Evolutionary conservation across 2,329 filamentous ascomycete species (phyloP).

Genomic region (Penicillium griseofulvum): DNA sequence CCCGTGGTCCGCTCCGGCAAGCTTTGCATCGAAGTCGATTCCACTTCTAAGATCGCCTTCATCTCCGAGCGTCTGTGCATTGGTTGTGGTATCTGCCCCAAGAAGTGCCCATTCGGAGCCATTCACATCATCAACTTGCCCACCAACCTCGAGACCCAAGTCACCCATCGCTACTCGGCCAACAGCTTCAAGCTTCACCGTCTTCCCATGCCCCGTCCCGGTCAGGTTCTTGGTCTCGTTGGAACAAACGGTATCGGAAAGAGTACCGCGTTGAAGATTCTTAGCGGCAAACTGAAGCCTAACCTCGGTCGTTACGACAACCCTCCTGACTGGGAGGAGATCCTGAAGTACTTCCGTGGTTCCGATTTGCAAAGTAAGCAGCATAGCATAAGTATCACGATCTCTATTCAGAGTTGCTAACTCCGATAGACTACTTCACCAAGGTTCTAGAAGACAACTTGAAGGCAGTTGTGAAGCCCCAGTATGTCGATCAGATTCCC

Average conservation of each 20-base stretch:
- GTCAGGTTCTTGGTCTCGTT: constrained; percentile 91
- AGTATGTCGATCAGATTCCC: constrained; percentile 98
- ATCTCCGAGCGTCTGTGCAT: constrained; percentile 96
- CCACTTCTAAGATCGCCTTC: constrained; percentile 91
- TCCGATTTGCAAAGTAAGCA: constrained; percentile 89
- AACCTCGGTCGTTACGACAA: constrained; percentile 94
- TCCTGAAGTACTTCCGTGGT: constrained; percentile 96
- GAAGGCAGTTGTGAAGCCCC: constrained; percentile 97
- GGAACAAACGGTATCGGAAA: constrained; percentile 99
- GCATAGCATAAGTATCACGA: neutral
- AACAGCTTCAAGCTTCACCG: constrained; percentile 99
- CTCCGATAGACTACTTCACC: constrained; percentile 82
- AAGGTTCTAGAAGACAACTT: constrained; percentile 96
- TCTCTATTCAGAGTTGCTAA: constrained; percentile 2
- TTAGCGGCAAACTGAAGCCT: constrained; percentile 97
- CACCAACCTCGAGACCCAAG: constrained; percentile 96
- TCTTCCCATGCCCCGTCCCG: constrained; percentile 90
- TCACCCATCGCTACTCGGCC: constrained; percentile 97
- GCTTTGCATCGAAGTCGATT: constrained; percentile 89
- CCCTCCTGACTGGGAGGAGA: constrained; percentile 98
- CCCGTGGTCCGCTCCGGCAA: constrained; percentile 96
- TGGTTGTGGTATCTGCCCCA: constrained; percentile 98
- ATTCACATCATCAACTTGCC: constrained; percentile 99
- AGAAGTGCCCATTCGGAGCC: constrained; percentile 97
- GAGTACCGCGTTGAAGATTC: constrained; percentile 98